These are phyloP conservation scores for Colletotrichum scovillei DNA, from an alignment of 2,329 filamentous ascomycete genomes.

Conservation along the genomic window DNA sequence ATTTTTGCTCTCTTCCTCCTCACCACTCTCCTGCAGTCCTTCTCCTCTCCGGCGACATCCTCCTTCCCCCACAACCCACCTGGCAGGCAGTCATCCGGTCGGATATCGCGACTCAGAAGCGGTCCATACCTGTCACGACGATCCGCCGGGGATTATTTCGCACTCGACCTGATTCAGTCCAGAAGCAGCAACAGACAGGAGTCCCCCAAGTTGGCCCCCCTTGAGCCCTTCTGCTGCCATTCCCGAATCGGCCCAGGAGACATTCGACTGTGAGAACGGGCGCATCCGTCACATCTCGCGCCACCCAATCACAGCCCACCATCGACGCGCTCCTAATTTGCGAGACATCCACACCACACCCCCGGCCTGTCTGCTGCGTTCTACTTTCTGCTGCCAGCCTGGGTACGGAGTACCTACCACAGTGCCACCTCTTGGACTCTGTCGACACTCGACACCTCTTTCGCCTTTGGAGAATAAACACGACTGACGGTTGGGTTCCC, in stretches of 20 bases:
- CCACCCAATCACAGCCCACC: slow-evolving; percentile 22
- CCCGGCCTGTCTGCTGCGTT: neutral
- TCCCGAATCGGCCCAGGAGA: slow-evolving; percentile 24
- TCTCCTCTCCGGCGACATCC: neutral
- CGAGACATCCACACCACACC: slow-evolving; percentile 22
- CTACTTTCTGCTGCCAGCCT: neutral
- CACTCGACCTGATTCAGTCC: slow-evolving; percentile 12
- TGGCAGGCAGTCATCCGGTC: neutral
- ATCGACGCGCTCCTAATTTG: slow-evolving; percentile 32
- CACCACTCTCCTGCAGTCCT: no score
- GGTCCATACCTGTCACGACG: slow-evolving; percentile 2
- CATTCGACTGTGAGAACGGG: slow-evolving; percentile 24
- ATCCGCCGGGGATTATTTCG: slow-evolving; percentile 24
- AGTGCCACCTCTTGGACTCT: neutral
- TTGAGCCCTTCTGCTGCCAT: neutral
- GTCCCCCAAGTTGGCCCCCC: neutral
- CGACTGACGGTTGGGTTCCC: slow-evolving; percentile 2
- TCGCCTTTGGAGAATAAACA: slow-evolving; percentile 15
- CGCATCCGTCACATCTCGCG: slow-evolving; percentile 34
- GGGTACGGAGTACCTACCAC: neutral
- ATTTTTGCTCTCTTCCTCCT: neutral
- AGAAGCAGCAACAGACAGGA: slow-evolving; percentile 16
- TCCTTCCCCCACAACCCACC: neutral
- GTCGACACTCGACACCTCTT: neutral
- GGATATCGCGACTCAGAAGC: neutral